phyloP scores from a whole-genome alignment of 1,284 basidiomycete species.

The Leccinum griseonigrum region DNA sequence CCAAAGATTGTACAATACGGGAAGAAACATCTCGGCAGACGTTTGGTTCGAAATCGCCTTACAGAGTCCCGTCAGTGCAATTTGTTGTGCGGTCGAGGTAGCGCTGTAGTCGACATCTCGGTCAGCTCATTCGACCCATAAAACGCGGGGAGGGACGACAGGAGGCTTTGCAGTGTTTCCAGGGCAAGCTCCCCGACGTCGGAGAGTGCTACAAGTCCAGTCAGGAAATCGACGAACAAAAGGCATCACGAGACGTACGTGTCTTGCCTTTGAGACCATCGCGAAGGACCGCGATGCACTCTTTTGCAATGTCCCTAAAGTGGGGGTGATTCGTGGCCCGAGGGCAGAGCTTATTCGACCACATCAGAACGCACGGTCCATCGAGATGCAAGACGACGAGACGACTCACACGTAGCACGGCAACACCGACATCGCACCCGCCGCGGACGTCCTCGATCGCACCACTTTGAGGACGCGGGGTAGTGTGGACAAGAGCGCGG shows the following conservation, averaged over 20 bases:
- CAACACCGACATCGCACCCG: conserved; percentile 52
- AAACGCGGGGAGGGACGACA: conserved; percentile 66
- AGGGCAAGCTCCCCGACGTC: conserved; percentile 40
- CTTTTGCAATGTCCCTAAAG: conserved; percentile 69
- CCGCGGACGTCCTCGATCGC: conserved; percentile 36
- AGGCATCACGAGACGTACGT: conserved; percentile 15
- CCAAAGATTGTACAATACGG: conserved; percentile 63
- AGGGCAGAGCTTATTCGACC: conserved; percentile 55
- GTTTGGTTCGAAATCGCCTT: conserved; percentile 68
- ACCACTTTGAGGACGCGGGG: conserved; percentile 55
- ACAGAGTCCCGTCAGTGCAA: conserved; percentile 39
- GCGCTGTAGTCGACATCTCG: conserved; percentile 50
- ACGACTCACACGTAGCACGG: conserved; percentile 56
- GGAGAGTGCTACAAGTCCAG: conserved; percentile 14
- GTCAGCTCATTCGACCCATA: conserved; percentile 62
- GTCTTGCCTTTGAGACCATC: conserved; percentile 38
- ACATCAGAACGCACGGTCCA: conserved; percentile 7
- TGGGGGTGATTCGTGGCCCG: conserved; percentile 82
- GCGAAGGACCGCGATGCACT: conserved; percentile 52
- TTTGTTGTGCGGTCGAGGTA: conserved; percentile 23
- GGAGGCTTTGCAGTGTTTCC: conserved; percentile 52
- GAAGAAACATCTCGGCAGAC: conserved; percentile 65
- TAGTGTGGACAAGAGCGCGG: conserved; percentile 54
- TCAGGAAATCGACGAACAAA: background rate
- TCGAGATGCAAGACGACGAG: conserved; percentile 2